Evolutionary conservation across 495 filamentous ascomycete species (phyloP).

Genomic region (Penicillium ochrochloron): DNA sequence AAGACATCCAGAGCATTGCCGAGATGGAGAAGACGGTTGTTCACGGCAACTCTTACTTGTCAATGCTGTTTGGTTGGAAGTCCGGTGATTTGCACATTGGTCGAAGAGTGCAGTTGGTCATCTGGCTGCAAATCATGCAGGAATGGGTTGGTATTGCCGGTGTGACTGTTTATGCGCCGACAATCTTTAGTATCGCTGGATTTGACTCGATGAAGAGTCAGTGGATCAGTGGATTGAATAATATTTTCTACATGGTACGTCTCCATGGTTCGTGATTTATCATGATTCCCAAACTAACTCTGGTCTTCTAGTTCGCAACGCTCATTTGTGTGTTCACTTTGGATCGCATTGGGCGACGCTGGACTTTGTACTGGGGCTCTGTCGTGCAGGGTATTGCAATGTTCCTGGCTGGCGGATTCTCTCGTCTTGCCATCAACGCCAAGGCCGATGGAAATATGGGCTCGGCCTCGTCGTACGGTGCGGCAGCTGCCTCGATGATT

Average conservation of each 20-base stretch:
- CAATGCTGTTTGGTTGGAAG: slow-evolving; percentile 67
- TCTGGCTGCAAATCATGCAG: slow-evolving; percentile 76
- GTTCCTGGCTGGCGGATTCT: slow-evolving; percentile 62
- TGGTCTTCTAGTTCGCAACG: slow-evolving; percentile 51
- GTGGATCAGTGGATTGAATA: slow-evolving; percentile 72
- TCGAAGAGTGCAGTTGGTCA: slow-evolving; percentile 67
- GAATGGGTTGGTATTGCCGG: slow-evolving; percentile 77
- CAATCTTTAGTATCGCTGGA: slow-evolving; percentile 70
- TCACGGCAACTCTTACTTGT: slow-evolving; percentile 57
- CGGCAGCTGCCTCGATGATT: slow-evolving; percentile 68
- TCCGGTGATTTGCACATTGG: slow-evolving; percentile 67
- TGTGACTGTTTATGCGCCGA: slow-evolving; percentile 69
- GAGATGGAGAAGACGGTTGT: slow-evolving; percentile 59
- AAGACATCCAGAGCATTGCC: slow-evolving; percentile 63
- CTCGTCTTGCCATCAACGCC: slow-evolving; percentile 56
- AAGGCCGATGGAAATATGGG: slow-evolving; percentile 46
- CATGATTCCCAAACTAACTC: slow-evolving; percentile 8
- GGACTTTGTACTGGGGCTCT: slow-evolving; percentile 71
- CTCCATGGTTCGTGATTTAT: too few species aligned
- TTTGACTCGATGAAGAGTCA: slow-evolving; percentile 62
- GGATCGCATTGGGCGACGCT: slow-evolving; percentile 69
- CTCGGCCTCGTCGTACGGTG: slow-evolving; percentile 58
- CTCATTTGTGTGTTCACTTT: slow-evolving; percentile 71
- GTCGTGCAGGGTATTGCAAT: slow-evolving; percentile 65
- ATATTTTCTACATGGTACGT: slow-evolving; percentile 63